These are phyloP conservation scores for Alternaria ethzedia DNA, from an alignment of 2,329 filamentous ascomycete species.

Conservation along the genomic window DNA sequence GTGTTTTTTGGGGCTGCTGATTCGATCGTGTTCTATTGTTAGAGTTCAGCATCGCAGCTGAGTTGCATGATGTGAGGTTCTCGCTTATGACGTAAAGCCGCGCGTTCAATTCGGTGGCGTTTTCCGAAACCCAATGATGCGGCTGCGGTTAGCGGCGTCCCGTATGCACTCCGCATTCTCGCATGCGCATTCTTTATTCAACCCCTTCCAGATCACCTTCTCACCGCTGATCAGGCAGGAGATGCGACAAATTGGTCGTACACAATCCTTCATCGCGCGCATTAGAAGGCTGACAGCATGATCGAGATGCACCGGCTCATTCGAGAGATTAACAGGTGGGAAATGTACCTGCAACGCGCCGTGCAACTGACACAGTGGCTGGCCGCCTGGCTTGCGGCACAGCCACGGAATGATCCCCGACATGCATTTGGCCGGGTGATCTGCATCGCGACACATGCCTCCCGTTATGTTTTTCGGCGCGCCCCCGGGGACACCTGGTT, in stretches of 20 bases:
- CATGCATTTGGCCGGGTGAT: neutral
- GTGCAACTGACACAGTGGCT: neutral
- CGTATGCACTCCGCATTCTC: conserved; percentile 2
- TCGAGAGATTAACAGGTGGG: neutral
- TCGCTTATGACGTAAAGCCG: conserved; percentile 5
- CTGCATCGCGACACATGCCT: neutral
- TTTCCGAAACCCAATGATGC: conserved; percentile 1
- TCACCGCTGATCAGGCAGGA: neutral
- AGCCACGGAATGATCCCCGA: neutral
- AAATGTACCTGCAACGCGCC: neutral
- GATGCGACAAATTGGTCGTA: neutral
- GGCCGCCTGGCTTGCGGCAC: neutral
- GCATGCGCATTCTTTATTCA: neutral
- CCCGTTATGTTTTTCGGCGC: neutral
- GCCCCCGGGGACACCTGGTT: neutral
- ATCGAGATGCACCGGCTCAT: neutral
- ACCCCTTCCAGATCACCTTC: neutral
- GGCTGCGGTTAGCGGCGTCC: neutral
- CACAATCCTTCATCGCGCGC: neutral
- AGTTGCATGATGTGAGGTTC: neutral
- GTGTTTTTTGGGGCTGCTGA: too few relatives aligned
- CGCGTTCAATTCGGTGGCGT: neutral
- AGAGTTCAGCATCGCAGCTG: neutral
- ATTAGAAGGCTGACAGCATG: neutral
- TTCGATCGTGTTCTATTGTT: neutral